Base-by-base conservation (phyloP, 768 basidiomycete genomes). In the Lactifluus subvellereus region DNA sequence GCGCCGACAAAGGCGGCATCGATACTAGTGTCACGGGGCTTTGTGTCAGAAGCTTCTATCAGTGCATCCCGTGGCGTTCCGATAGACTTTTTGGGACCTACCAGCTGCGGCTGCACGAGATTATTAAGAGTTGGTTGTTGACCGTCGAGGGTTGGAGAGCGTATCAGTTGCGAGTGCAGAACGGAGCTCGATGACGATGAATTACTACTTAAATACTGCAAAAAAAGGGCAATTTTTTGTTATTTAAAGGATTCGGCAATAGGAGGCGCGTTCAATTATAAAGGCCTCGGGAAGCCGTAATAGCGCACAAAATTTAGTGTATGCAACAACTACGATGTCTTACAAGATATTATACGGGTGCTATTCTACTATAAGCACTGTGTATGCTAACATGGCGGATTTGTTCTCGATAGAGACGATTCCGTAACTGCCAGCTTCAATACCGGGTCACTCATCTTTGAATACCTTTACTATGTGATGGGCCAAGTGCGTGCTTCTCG, bases 21-120 rank as follows among this genome's bases (percentile, higher is more conserved):
- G 27, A 20, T 60, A 57, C 22, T 49, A 37, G 60, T 38, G 45
- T 54, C 63, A 60, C 63, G 30, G 57, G 62, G 57, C 58, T 37
- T 49, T 45, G 62, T 59, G 54, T 45, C 45, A 45, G 45, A 4
- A 4, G 53, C 57, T 64, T 55, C 58, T 50, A 47, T 32, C 2
- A 52, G 58, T 72, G 40, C 20, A n/a, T 35, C 3, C 20, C 20
- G 54, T 57, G 40, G 40, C 20, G 56, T 47, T 33, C 18, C 50
- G 33, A 51, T 30, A 30, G 30, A 4, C 22, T 50, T 5, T 50
- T 27, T 32, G 4, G 8, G 20, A 8, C 20, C 20, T n/a, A 47
- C 45, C 16, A 47, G 20, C 45, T 47, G 52, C 20, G 20, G 27
- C 27, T 27, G 22, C 27, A 27, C 32, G 4, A 13, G 32, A 8